These are phyloP conservation scores for Gentiana dahurica DNA, from an alignment of 257 asterid species.

Conservation along the genomic window DNA sequence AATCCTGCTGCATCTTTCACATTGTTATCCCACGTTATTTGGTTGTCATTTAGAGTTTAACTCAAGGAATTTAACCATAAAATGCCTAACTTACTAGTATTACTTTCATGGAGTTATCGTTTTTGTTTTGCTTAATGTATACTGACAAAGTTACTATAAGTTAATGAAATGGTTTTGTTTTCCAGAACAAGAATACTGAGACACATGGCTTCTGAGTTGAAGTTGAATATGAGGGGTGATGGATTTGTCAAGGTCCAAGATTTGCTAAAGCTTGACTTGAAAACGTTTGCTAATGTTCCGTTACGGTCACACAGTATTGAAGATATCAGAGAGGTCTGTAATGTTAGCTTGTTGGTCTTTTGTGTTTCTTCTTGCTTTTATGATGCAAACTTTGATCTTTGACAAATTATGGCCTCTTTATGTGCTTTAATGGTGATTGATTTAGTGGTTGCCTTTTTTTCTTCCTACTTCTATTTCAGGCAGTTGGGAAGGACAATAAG, in stretches of 20 bases:
- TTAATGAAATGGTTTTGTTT: neutral
- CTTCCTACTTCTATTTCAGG: slow-evolving; percentile 20
- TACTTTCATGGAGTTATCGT: neutral
- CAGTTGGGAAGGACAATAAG: slow-evolving; percentile 78
- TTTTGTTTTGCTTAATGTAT: neutral
- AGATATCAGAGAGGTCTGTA: slow-evolving; percentile 72
- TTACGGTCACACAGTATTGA: slow-evolving; percentile 59
- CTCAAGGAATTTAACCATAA: too few relatives aligned
- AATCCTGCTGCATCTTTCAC: too few relatives aligned
- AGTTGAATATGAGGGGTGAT: slow-evolving; percentile 70
- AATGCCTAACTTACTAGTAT: too few relatives aligned
- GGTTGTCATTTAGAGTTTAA: too few relatives aligned
- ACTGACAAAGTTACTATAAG: too few relatives aligned
- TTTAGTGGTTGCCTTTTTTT: neutral
- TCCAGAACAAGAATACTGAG: slow-evolving; percentile 79
- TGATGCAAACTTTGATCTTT: neutral
- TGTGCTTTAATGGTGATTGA: neutral
- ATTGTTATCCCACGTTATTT: too few relatives aligned
- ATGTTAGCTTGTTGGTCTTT: neutral
- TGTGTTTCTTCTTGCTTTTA: neutral
- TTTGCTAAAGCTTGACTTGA: slow-evolving; percentile 63
- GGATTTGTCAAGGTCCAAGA: slow-evolving; percentile 86
- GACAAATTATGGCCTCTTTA: neutral
- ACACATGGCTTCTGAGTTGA: slow-evolving; percentile 85
- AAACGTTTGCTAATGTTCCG: slow-evolving; percentile 62